Conservation (phyloP, 2,329 filamentous ascomycete genomes). For the Fusarium sp. region DNA sequence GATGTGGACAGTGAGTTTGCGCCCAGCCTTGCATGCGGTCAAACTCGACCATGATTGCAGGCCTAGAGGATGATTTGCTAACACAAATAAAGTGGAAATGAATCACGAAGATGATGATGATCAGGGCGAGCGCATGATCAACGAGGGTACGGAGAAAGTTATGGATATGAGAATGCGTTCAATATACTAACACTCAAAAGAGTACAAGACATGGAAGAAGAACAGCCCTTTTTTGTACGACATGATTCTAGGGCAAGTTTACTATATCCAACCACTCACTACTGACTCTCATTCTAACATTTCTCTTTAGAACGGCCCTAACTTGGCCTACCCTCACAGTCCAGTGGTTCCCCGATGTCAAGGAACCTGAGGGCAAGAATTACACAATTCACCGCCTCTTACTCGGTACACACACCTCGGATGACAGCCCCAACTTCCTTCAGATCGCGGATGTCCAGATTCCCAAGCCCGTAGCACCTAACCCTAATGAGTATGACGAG, state of each 20-base stretch:
- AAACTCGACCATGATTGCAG: not conserved
- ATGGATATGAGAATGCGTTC: not conserved
- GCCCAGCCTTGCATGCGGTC: slow-evolving; percentile 7
- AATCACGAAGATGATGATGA: slow-evolving; percentile 76
- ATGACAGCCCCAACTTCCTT: slow-evolving; percentile 86
- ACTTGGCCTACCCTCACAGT: slow-evolving; percentile 98
- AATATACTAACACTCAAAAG: slow-evolving; percentile 56
- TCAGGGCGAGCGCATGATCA: slow-evolving; percentile 87
- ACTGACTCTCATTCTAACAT: slow-evolving; percentile 5
- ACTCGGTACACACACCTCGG: slow-evolving; percentile 93
- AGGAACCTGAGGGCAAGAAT: slow-evolving; percentile 86
- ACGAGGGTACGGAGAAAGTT: slow-evolving; percentile 73
- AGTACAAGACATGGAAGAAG: slow-evolving; percentile 99
- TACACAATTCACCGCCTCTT: slow-evolving; percentile 89
- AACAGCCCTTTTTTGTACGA: slow-evolving; percentile 99
- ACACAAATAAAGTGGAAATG: slow-evolving; percentile 50
- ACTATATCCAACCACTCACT: not conserved
- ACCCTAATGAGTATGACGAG: slow-evolving; percentile 88
- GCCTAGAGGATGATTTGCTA: not conserved
- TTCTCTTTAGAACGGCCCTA: slow-evolving; percentile 75
- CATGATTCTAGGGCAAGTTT: slow-evolving; percentile 83
- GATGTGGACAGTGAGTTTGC: slow-evolving; percentile 51
- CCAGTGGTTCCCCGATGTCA: slow-evolving; percentile 97
- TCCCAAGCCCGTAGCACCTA: slow-evolving; percentile 79
- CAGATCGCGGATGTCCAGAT: slow-evolving; percentile 96